Base-by-base conservation (phyloP, 495 filamentous ascomycete species). In the Clavariopsis aquatica region DNA sequence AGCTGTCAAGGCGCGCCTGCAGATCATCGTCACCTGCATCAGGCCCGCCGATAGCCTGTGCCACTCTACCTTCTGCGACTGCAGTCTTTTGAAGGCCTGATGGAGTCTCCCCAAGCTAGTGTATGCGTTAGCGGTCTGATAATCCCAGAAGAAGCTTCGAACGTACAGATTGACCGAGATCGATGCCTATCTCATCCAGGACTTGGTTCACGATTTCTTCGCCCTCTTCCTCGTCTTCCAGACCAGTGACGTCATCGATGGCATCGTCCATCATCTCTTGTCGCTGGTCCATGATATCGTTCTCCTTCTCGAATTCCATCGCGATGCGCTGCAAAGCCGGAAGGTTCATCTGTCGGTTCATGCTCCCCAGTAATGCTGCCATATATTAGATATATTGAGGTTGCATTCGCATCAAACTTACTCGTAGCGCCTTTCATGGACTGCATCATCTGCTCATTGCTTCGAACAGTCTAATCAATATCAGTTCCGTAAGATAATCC, bases 251-350 rank as follows among this genome's bases (percentile, higher is more conserved):
- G 74, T 98, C 95, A 75, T 98, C 95, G 52, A 98, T 95, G n/a
- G 91, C 94, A 77, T 98, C 95, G 73, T 96, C 94, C 95, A 98
- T 97, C 91, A 98, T 98, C 73, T 98, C 94, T 78, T 98, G 92
- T 62, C 94, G 83, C 78, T 98, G 90, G 74, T 98, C 94, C 94
- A 98, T 98, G 54, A 98, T 90, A 69, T 97, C 94, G 76, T 96
- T 98, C 79, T 98, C 95, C 66, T 89, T 87, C 79, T 98, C 95
- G 69, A 98, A 98, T 73, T 98, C 94, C 93, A 98, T 98, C 3
- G 94, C 93, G 74, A 98, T 98, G 54, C 95, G 85, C 74, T 98
- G 94, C 41, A 98, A 78, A 13, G 90, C 91, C 1, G 94, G 94
- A 10, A 98, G 85, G 74, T 98, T 98, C 94, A 98, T 98, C 53